Evolutionary conservation across 2,329 filamentous ascomycete genomes (phyloP).

Genomic region (Pseudofabraea citricarpa): DNA sequence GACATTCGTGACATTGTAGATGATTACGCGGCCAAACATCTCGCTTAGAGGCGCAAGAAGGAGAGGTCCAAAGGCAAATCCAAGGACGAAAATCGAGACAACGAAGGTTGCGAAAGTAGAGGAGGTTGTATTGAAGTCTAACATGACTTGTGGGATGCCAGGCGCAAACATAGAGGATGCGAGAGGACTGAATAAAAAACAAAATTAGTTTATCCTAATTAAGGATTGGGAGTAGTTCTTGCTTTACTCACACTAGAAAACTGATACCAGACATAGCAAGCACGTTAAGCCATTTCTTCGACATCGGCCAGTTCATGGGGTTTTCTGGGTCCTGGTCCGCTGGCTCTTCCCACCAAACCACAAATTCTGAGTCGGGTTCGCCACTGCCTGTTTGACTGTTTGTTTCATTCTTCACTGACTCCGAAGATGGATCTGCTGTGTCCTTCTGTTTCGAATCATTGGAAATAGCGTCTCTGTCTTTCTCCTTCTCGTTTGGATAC

Average conservation of each 20-base stretch:
- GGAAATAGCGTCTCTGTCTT: not conserved
- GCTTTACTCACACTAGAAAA: slow-evolving; percentile 16
- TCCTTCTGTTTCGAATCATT: not conserved
- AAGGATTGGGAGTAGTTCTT: no score
- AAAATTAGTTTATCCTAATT: no score
- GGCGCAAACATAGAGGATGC: slow-evolving; percentile 46
- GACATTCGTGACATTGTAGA: slow-evolving; percentile 48
- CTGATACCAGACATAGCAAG: slow-evolving; percentile 13
- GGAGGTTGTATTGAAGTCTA: slow-evolving; percentile 37
- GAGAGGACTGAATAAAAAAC: slow-evolving; percentile 32
- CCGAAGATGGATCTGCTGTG: not conserved
- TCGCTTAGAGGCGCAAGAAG: slow-evolving; percentile 56
- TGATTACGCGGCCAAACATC: slow-evolving; percentile 46
- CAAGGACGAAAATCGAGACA: slow-evolving; percentile 52
- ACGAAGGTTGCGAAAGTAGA: slow-evolving; percentile 53
- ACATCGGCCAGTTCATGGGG: slow-evolving; percentile 12
- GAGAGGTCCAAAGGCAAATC: slow-evolving; percentile 56
- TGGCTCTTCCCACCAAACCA: slow-evolving; percentile 7
- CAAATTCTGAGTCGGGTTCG: not conserved
- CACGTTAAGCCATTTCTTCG: slow-evolving; percentile 9
- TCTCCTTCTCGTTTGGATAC: not conserved
- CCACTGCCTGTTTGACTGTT: not conserved
- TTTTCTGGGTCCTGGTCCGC: slow-evolving; percentile 11
- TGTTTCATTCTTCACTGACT: not conserved
- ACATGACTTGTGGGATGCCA: slow-evolving; percentile 39